Evolutionary conservation across 176 grass and related monocot genomes (phyloP).

Genomic region (Echinochloa phyllopogon): DNA sequence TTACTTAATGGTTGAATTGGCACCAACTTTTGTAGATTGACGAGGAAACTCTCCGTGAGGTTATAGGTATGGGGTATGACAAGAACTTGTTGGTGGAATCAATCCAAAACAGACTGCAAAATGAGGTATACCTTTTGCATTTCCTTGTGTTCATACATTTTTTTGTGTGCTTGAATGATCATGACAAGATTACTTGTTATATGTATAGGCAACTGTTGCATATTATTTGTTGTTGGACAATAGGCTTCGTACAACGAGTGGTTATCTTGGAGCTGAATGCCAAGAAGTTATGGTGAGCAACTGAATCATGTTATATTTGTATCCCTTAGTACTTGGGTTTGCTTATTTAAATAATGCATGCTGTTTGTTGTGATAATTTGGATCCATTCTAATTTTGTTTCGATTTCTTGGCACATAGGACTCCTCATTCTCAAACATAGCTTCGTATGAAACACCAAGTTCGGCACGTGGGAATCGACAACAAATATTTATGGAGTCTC

Average conservation of each 20-base stretch:
- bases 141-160: not conserved
- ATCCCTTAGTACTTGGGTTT: not conserved
- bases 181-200: constrained; percentile 31
- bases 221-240: constrained; percentile 95
- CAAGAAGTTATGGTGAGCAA: constrained; percentile 76
- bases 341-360: not conserved
- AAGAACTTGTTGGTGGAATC: constrained; percentile 72
- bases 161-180: constrained; percentile 18
- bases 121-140: constrained; percentile 61
- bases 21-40: constrained; percentile 64
- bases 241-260: constrained; percentile 59
- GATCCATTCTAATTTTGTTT: constrained; percentile 27
- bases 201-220: constrained; percentile 79
- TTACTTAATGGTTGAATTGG: constrained; percentile 8
- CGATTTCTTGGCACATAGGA: constrained; percentile 52
- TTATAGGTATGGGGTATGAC: constrained; percentile 79
- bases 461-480: constrained; percentile 52
- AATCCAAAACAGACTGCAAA: constrained; percentile 79
- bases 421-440: constrained; percentile 47
- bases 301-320: constrained; percentile 6
- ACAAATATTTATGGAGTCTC: constrained; percentile 72
- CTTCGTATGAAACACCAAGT: constrained; percentile 56
- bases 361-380: constrained; percentile 20
- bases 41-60: constrained; percentile 73
- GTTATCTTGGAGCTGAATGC: constrained; percentile 78